phyloP scores from a whole-genome alignment of 2,329 filamentous ascomycete genomes.

The Colletotrichum costaricense region DNA sequence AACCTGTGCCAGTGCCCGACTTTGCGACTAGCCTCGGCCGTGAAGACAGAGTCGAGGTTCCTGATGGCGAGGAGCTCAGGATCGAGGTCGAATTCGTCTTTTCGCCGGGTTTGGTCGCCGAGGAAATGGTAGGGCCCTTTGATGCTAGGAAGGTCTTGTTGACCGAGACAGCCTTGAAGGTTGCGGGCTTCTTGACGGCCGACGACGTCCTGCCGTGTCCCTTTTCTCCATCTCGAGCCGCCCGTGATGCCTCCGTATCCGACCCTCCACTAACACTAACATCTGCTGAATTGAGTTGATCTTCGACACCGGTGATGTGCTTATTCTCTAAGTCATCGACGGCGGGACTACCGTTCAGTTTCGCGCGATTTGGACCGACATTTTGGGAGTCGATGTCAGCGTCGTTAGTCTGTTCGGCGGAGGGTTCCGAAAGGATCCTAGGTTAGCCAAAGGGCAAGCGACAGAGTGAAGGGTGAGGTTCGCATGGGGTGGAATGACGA shows the following conservation, averaged over 20 bases:
- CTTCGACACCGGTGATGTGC: conserved; percentile 67
- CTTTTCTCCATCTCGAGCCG: conserved; percentile 67
- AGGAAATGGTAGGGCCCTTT: conserved; percentile 64
- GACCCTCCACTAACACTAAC: conserved; percentile 80
- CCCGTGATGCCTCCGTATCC: conserved; percentile 78
- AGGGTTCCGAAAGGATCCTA: conserved; percentile 4
- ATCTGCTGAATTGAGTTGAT: conserved; percentile 70
- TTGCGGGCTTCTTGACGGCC: conserved; percentile 77
- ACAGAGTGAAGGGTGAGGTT: background rate
- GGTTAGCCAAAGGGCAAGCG: conserved; percentile 41
- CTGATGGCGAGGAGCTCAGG: conserved; percentile 56
- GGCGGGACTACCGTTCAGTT: conserved; percentile 61
- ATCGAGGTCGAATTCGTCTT: conserved; percentile 60
- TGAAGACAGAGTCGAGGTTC: conserved; percentile 60
- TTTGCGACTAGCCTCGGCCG: conserved; percentile 83
- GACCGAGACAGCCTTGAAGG: conserved; percentile 87
- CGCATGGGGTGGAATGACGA: conserved; percentile 1
- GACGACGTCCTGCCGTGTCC: conserved; percentile 69
- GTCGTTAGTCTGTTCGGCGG: conserved; percentile 44
- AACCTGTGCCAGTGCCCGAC: conserved; percentile 70
- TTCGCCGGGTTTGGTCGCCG: conserved; percentile 62
- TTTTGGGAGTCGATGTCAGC: conserved; percentile 56
- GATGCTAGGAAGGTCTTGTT: conserved; percentile 86
- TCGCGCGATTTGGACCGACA: conserved; percentile 57
- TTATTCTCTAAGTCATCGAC: conserved; percentile 67